Evolutionary conservation across 805 yeast genomes (phyloP).

Genomic region (Hanseniaspora clermontiae): DNA sequence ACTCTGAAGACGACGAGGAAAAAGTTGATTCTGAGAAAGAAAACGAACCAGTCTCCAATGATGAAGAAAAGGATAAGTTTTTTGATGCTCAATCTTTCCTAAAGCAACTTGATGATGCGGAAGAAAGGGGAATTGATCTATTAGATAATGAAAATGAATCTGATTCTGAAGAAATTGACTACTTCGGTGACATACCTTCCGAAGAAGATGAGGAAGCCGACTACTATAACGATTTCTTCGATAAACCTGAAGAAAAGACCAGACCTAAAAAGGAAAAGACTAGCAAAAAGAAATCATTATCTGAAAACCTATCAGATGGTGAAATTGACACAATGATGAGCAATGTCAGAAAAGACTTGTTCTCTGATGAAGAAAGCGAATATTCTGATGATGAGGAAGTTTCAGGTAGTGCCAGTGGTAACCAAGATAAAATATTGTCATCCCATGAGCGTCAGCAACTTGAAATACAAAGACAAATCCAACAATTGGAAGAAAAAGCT

Average conservation of each 20-base stretch:
- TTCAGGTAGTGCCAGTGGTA: slow-evolving; percentile 17
- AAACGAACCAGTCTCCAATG: slow-evolving; percentile 18
- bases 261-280: slow-evolving; percentile 14
- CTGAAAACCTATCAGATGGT: slow-evolving; percentile 32
- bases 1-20: slow-evolving; percentile 21
- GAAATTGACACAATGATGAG: slow-evolving; percentile 52
- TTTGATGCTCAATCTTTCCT: slow-evolving; percentile 20
- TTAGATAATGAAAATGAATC: slow-evolving; percentile 20
- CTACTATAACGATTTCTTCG: slow-evolving; percentile 58
- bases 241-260: slow-evolving; percentile 23
- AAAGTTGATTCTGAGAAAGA: slow-evolving; percentile 23
- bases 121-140: slow-evolving; percentile 23
- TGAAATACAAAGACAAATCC: slow-evolving; percentile 63
- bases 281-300: slow-evolving; percentile 34
- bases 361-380: slow-evolving; percentile 35
- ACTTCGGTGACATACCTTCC: slow-evolving; percentile 40
- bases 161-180: slow-evolving; percentile 33
- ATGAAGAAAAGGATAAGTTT: slow-evolving; percentile 20
- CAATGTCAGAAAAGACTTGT: slow-evolving; percentile 50
- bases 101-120: slow-evolving; percentile 22
- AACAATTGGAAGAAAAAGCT: slow-evolving; percentile 68
- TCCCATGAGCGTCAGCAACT: slow-evolving; percentile 75
- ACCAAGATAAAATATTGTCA: slow-evolving; percentile 32
- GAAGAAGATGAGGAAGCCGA: slow-evolving; percentile 45
- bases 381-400: slow-evolving; percentile 17